Conservation (phyloP, 768 basidiomycete species). For the Jaapia argillacea region DNA sequence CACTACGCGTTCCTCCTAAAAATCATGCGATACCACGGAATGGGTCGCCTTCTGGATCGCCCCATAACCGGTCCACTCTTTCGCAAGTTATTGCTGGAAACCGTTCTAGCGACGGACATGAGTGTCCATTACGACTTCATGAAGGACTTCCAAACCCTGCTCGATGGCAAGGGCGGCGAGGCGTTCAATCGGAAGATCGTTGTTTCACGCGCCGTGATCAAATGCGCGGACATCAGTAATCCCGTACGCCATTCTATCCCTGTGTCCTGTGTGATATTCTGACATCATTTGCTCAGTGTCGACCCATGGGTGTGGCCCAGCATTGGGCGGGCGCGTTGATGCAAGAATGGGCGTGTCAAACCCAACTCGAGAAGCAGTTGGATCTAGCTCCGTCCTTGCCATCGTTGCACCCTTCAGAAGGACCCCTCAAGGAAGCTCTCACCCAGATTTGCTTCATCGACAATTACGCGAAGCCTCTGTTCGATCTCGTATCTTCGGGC, state of each 20-base stretch:
- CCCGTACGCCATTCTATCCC: conserved; percentile 27
- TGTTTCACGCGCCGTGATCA: conserved; percentile 85
- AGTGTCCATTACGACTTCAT: conserved; percentile 83
- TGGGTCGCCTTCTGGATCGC: conserved; percentile 58
- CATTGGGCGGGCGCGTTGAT: conserved; percentile 88
- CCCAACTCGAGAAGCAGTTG: conserved; percentile 72
- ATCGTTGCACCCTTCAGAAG: conserved; percentile 36
- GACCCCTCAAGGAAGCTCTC: conserved; percentile 55
- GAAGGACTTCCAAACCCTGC: conserved; percentile 42
- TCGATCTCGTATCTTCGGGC: conserved; percentile 61
- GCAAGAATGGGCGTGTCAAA: conserved; percentile 88
- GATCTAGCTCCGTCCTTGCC: conserved; percentile 55
- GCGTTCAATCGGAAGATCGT: conserved; percentile 48
- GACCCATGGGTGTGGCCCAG: conserved; percentile 84
- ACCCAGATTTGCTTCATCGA: conserved; percentile 87
- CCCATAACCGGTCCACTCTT: conserved; percentile 37
- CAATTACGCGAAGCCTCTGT: conserved; percentile 73
- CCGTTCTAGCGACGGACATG: conserved; percentile 94
- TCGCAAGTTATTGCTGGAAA: conserved; percentile 66
- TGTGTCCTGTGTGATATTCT: conserved; percentile 1
- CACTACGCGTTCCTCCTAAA: conserved; percentile 76
- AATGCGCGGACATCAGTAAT: conserved; percentile 98
- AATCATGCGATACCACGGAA: conserved; percentile 72
- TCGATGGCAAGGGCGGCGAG: conserved; percentile 29
- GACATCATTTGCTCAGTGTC: conserved; percentile 42